Percentiles rank a stretch among this genome's conserved stretches.
These are phyloP conservation scores for Bonia amplexicaulis DNA, from an alignment of 176 grass and related monocot genomes.

Conservation along the genomic window DNA sequence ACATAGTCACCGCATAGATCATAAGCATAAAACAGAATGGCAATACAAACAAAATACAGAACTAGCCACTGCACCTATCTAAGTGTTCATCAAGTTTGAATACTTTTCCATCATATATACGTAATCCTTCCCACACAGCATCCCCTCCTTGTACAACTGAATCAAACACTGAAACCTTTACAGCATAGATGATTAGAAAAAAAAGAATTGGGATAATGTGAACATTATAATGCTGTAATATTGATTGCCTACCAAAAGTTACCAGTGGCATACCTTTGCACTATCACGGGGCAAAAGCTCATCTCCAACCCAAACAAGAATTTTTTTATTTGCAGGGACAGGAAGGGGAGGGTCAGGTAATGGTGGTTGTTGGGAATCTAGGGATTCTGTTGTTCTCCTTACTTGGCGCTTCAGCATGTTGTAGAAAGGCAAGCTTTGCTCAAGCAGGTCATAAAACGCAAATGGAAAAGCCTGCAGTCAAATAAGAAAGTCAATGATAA, in stretches of 20 bases:
- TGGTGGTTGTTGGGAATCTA: slow-evolving; percentile 31
- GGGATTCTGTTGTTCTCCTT: slow-evolving; percentile 40
- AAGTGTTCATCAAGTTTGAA: slow-evolving; percentile 98
- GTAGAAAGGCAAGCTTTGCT: slow-evolving; percentile 92
- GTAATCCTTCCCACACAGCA: slow-evolving; percentile 96
- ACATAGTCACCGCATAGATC: neutral
- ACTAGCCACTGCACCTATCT: slow-evolving; percentile 59
- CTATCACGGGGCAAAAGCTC: slow-evolving; percentile 75
- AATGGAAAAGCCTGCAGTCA: slow-evolving; percentile 74
- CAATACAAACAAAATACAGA: slow-evolving; percentile 19
- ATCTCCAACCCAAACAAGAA: slow-evolving; percentile 91
- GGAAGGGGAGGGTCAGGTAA: slow-evolving; percentile 75
- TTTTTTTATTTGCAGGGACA: slow-evolving; percentile 83
- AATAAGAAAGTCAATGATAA: slow-evolving; percentile 14
- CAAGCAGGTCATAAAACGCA: slow-evolving; percentile 78
- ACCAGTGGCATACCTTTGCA: slow-evolving; percentile 62
- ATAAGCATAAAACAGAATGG: neutral
- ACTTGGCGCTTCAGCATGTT: slow-evolving; percentile 71
- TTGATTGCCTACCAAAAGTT: neutral
- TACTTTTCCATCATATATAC: slow-evolving; percentile 82
- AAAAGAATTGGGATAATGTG: slow-evolving; percentile 8
- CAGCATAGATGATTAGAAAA: slow-evolving; percentile 31
- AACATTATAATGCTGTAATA: neutral
- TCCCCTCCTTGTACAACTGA: slow-evolving; percentile 99
- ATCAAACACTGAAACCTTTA: slow-evolving; percentile 93